phyloP scores from a whole-genome alignment of 2,329 filamentous ascomycete species.

The Volutella citrinella region DNA sequence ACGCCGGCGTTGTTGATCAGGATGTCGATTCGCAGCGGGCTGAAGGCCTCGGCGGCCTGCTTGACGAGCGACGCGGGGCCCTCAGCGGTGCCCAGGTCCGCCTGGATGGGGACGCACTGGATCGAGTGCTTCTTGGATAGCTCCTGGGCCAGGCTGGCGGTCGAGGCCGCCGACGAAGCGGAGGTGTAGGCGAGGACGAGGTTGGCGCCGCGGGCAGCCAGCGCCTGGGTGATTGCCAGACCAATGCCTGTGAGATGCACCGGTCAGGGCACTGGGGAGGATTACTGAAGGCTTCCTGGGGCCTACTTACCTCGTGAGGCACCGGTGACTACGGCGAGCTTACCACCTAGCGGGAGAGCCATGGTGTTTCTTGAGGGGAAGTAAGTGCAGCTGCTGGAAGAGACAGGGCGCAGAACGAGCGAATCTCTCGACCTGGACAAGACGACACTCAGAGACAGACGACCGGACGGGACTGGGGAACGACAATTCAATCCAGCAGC shows the following conservation, averaged over 20 bases:
- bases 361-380: slow-evolving; percentile 25
- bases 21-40: slow-evolving; percentile 49
- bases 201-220: slow-evolving; percentile 25
- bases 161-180: slow-evolving; percentile 11
- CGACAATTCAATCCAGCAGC: too few species aligned
- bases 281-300: neutral
- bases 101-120: slow-evolving; percentile 58
- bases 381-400: too few species aligned
- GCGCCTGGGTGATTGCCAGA: slow-evolving; percentile 20
- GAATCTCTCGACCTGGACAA: too few species aligned
- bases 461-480: too few species aligned
- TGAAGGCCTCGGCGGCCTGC: slow-evolving; percentile 21
- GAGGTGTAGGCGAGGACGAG: slow-evolving; percentile 25
- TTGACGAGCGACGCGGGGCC: slow-evolving; percentile 22
- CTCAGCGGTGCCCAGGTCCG: slow-evolving; percentile 41
- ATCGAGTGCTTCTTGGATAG: slow-evolving; percentile 50
- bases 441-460: too few species aligned
- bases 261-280: slow-evolving; percentile 1
- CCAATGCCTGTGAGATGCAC: slow-evolving; percentile 18
- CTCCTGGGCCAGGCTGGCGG: slow-evolving; percentile 19
- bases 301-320: slow-evolving; percentile 64
- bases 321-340: slow-evolving; percentile 76
- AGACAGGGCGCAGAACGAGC: too few species aligned
- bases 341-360: slow-evolving; percentile 60
- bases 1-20: slow-evolving; percentile 80